Evolutionary conservation across 257 asterid species (phyloP).

Genomic region (Linaria vulgaris): DNA sequence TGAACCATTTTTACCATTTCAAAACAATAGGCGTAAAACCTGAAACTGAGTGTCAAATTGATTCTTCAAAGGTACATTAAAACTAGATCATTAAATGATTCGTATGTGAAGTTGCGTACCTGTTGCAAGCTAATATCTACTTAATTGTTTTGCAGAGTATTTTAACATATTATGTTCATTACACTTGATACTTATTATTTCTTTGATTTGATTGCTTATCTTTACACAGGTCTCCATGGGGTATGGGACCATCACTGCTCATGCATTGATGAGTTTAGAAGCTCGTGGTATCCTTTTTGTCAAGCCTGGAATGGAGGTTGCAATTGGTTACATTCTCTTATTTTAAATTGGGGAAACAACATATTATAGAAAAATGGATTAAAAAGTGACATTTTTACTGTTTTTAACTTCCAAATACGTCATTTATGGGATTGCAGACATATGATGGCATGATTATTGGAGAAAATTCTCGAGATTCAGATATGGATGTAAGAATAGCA

Average conservation of each 20-base stretch:
- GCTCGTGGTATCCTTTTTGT: conserved; percentile 92
- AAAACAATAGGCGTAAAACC: background rate
- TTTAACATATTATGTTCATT: background rate
- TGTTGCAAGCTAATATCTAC: background rate
- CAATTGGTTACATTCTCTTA: conserved; percentile 13
- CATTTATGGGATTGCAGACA: conserved; percentile 48
- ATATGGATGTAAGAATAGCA: conserved; percentile 79
- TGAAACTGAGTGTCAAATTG: background rate
- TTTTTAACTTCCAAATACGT: conserved; percentile 16
- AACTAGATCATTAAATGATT: background rate
- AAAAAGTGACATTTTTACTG: conserved; percentile 16
- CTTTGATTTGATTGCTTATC: conserved; percentile 26
- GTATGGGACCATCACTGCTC: conserved; percentile 76
- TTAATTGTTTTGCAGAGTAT: conserved; percentile 4
- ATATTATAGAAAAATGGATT: background rate
- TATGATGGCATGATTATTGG: conserved; percentile 99
- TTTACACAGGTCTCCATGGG: conserved; percentile 86
- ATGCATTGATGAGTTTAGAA: conserved; percentile 88
- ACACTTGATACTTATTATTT: background rate
- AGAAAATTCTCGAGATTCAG: conserved; percentile 94
- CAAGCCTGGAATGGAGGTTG: conserved; percentile 88
- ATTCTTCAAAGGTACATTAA: conserved; percentile 3
- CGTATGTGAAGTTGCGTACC: background rate
- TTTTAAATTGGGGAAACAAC: background rate
- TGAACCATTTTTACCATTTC: background rate